A percentile compares a stretch with the other conserved stretches of the same genome.
phyloP scores from a whole-genome alignment of 345 rosid species.

The Psidium friedrichsthalianum region DNA sequence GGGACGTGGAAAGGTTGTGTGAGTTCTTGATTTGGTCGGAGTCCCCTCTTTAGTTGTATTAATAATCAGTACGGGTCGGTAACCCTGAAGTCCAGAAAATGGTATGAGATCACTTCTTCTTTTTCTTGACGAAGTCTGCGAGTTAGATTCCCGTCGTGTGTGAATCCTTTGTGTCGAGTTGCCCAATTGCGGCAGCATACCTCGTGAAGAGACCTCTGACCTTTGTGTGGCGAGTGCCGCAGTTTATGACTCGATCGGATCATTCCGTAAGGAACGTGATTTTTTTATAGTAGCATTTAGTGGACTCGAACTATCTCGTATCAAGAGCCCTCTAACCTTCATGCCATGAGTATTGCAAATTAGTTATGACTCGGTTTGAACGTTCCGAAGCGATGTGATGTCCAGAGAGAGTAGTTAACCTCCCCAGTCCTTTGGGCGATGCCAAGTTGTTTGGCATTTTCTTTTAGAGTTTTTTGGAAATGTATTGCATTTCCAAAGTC shows the following conservation, averaged over 20 bases:
- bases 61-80: not conserved
- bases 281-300: accelerated
- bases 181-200: not conserved
- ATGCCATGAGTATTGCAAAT: not conserved
- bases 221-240: accelerated
- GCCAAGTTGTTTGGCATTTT: not conserved
- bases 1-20: not conserved
- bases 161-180: not conserved
- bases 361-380: not conserved
- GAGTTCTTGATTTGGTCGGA: not conserved
- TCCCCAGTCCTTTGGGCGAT: not conserved
- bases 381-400: accelerated
- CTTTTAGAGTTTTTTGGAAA: not conserved
- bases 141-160: not conserved
- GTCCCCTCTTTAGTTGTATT: not conserved
- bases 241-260: accelerated
- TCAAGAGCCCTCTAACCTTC: accelerated
- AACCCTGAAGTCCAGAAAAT: not conserved
- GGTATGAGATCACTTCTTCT: not conserved
- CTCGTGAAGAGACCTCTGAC: not conserved
- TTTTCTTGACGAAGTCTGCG: not conserved
- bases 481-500: not conserved
- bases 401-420: not conserved
- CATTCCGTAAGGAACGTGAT: no score
- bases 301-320: not conserved